Evolutionary conservation across 768 basidiomycete species (phyloP).

Genomic region (Tulasnella sp.): DNA sequence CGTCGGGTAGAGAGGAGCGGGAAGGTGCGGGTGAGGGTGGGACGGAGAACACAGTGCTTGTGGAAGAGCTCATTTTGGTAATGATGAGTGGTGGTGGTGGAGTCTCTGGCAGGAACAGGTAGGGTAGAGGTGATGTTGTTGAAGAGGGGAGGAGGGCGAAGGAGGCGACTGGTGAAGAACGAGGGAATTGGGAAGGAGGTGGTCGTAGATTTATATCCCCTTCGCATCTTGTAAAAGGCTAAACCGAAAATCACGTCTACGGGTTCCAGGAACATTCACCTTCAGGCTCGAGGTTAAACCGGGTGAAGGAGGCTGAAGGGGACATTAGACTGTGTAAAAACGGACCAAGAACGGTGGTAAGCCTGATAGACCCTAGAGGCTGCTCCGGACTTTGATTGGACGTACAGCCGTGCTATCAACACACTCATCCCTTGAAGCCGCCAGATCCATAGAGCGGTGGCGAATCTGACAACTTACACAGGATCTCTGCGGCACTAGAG

Average conservation of each 20-base stretch:
- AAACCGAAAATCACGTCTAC: too few relatives aligned
- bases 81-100: neutral
- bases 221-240: neutral
- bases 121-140: neutral
- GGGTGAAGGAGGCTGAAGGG: too few relatives aligned
- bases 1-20: slow-evolving; percentile 9
- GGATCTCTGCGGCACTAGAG: slow-evolving; percentile 3
- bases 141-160: neutral
- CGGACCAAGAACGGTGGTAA: neutral
- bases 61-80: slow-evolving; percentile 1
- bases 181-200: neutral
- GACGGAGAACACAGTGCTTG: neutral
- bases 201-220: neutral
- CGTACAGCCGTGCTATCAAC: neutral
- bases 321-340: neutral
- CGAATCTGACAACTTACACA: neutral
- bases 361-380: neutral
- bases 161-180: neutral
- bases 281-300: too few relatives aligned
- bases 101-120: neutral
- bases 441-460: neutral
- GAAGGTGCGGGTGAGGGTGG: slow-evolving; percentile 12
- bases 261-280: too few relatives aligned
- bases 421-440: neutral
- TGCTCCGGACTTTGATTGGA: neutral